Base-by-base conservation (phyloP, 805 yeast species). In the Lipomyces mesembrius region DNA sequence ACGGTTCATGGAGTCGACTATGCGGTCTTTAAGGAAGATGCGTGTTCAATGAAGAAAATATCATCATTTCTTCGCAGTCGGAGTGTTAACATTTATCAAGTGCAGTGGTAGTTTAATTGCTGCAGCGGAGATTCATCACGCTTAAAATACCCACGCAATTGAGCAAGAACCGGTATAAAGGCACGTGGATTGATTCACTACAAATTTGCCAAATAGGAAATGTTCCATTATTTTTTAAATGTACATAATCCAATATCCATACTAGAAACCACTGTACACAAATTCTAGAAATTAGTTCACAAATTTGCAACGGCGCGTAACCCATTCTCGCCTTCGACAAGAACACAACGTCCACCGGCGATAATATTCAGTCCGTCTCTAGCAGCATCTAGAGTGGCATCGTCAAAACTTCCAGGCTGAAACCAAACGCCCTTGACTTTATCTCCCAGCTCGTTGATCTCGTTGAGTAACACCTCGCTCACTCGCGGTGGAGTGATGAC, bases 331-430 rank as follows among this genome's bases (percentile, higher is more conserved):
- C 96, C 96, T 60, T 84, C 80, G 1, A 89, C 90, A 66, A 91
- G 78, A 55, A 91, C 86, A 77, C 97, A 91, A 68, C 87, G 87
- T 22, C 86, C 90, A 72, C 84, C 82, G 12, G 77, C 79, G 51
- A 83, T 80, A 2, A 83, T 79, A 11, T 71, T 73, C 1, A 78
- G 77, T 3, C 80, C 76, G 51, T 67, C 60, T 29, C 66, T 57
- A 2, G 77, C 79, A 0, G 83, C 82, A 43, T 77, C 77, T 0
- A 82, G 78, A 20, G 88, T 79, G 12, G 79, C 81, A 2, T 75
- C 74, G 72, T 88, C 87, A 71, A 84, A 90, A 27, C 92, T 84
- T 0, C 96, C 96, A 0, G 96, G 96, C 74, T 91, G 96, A 71
- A 89, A 87, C 96, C 96, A 91, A 17, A 90, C 78, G 0, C 88